Base-by-base conservation (phyloP, 805 yeast species). In the Nakazawaea molendinolei region DNA sequence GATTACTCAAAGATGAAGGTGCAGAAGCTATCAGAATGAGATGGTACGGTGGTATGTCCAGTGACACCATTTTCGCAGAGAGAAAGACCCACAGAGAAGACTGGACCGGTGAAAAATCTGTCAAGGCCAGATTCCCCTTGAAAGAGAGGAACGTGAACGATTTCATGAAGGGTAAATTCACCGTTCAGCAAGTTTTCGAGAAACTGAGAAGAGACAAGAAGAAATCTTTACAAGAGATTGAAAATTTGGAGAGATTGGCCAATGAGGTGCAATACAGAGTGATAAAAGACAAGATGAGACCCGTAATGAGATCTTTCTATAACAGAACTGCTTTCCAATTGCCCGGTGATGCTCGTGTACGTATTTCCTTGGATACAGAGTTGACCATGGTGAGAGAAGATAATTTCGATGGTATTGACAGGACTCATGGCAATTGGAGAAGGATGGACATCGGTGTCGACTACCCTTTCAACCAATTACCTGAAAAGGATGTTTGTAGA, bases 331-430 rank as follows among this genome's bases (percentile, higher is more conserved):
- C 98, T 2, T 92, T 92, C 74, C 98, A 92, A 67, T 74, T 92
- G 40, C 98, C 99, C 5, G 99, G 99, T 41, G 99, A 92, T 61
- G 98, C 99, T 6, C 77, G 98, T 53, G 99, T 92, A 27, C 87
- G 99, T 69, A 92, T 94, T 46, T 92, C 98, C 30, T 76, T 92
- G 45, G 99, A 92, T 56, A 90, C 98, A 0, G 97, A 92, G 63
- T 73, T 92, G 47, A 69, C 95, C n/a, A 86, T 92, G 95, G 87
- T 90, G 28, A 79, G 98, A 58, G 99, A 92, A 60, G 99, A 92
- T 58, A 79, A 90, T 56, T 92, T 92, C 53, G 98, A 92, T 60
- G 35, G 35, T 3, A 19, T 67, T 40, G 90, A 87, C 55, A 76
- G 98, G 59, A 86, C 97, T 2, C 70, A 85, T 47, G 81, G 80